phyloP scores from a whole-genome alignment of 2,329 filamentous ascomycete species.

The Colletotrichum sansevieriae region DNA sequence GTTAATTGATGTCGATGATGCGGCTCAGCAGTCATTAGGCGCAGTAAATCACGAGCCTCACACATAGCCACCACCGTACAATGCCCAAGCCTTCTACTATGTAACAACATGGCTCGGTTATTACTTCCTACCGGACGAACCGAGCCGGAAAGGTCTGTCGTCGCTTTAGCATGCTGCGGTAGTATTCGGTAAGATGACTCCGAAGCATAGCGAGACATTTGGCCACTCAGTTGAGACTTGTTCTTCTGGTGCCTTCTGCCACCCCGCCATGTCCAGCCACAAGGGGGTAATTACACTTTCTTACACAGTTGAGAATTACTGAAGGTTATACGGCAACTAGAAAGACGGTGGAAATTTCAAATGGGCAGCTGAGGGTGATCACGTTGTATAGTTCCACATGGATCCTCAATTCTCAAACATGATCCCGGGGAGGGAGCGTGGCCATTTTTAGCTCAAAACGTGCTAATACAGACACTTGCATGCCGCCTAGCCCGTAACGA shows the following conservation, averaged over 20 bases:
- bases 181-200: no score
- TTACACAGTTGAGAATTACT: neutral
- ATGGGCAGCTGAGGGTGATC: conserved; percentile 7
- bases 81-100: neutral
- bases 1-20: neutral
- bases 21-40: neutral
- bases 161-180: no score
- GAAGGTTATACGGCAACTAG: neutral
- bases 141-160: neutral
- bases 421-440: neutral
- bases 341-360: neutral
- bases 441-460: neutral
- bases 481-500: neutral
- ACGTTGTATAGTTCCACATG: neutral
- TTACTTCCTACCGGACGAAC: neutral
- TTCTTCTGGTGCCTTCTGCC: neutral
- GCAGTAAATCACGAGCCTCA: neutral
- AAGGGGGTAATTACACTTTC: no score
- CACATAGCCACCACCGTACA: neutral
- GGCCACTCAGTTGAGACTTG: no score
- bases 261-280: no score
- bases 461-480: neutral
- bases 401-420: conserved; percentile 9
- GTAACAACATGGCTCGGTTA: neutral
- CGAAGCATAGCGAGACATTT: neutral